Conservation (phyloP, 2,329 filamentous ascomycete genomes). For the Aspergillus pseudoterreus region DNA sequence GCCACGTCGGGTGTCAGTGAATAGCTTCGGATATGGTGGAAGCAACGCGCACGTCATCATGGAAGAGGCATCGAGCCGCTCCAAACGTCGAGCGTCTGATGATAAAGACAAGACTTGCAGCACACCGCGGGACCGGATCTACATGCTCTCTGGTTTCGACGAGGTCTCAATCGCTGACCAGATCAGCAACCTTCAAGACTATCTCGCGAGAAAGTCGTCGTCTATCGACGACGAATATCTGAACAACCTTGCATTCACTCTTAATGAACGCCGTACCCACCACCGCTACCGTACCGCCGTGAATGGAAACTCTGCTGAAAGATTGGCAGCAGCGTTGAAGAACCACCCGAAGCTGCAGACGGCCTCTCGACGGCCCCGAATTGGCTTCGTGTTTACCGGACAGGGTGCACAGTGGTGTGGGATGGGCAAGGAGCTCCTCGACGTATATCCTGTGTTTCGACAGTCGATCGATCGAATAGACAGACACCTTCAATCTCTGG, state of each 20-base stretch:
- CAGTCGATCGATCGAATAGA: constrained; percentile 12
- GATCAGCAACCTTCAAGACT: constrained; percentile 6
- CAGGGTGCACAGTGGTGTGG: constrained; percentile 33
- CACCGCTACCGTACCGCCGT: constrained; percentile 17
- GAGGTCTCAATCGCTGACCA: constrained; percentile 15
- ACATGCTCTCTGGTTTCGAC: constrained; percentile 22
- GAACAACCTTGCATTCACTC: constrained; percentile 18
- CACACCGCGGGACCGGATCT: constrained; percentile 6
- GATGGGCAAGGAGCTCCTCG: constrained; percentile 29
- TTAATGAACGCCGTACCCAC: constrained; percentile 16
- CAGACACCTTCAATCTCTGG: constrained; percentile 11
- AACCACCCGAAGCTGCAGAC: constrained; percentile 4
- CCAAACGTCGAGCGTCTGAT: no score
- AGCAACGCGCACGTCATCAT: constrained; percentile 45
- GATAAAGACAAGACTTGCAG: background rate
- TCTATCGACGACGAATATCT: constrained; percentile 9
- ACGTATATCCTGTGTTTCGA: constrained; percentile 16
- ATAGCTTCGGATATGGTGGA: constrained; percentile 47
- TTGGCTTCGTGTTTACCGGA: constrained; percentile 30
- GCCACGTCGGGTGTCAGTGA: constrained; percentile 26
- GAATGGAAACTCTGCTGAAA: constrained; percentile 2
- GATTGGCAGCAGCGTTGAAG: constrained; percentile 5
- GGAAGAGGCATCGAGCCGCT: constrained; percentile 19
- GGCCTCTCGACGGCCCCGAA: constrained; percentile 4
- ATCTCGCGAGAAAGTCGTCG: constrained; percentile 3